phyloP scores from a whole-genome alignment of 1,139 yeast species.

The Petasospora fabianii region DNA sequence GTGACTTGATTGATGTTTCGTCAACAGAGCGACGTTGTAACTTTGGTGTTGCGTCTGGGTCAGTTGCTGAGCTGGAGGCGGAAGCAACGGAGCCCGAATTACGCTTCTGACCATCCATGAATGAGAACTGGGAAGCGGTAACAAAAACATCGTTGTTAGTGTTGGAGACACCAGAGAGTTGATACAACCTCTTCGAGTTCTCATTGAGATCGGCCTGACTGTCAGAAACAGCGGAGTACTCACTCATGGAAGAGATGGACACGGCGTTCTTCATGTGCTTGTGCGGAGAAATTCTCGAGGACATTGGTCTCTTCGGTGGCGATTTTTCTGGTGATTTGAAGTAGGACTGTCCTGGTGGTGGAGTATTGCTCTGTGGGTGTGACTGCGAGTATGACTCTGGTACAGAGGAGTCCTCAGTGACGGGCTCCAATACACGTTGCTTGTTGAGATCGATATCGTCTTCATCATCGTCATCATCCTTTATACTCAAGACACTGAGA shows the following conservation, averaged over 20 bases:
- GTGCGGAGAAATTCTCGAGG: constrained; percentile 7
- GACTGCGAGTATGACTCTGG: constrained; percentile 1
- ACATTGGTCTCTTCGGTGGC: constrained; percentile 4
- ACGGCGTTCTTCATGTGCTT: constrained; percentile 10
- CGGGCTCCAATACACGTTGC: constrained; percentile 12
- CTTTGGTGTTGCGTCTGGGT: constrained; percentile 10
- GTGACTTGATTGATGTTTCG: constrained; percentile 9
- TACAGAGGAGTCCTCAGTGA: constrained; percentile 6
- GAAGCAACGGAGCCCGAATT: constrained; percentile 4
- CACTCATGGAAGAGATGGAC: constrained; percentile 25
- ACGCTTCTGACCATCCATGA: constrained; percentile 15
- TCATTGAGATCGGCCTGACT: constrained; percentile 9
- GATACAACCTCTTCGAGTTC: constrained; percentile 23
- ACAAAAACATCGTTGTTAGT: constrained; percentile 37
- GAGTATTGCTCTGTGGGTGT: neutral
- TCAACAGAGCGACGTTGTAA: constrained; percentile 6
- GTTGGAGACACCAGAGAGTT: constrained; percentile 20
- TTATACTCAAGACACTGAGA: constrained; percentile 22
- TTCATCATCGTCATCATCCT: constrained; percentile 16
- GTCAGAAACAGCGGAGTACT: constrained; percentile 22
- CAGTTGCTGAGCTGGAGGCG: constrained; percentile 2
- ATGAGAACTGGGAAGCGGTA: constrained; percentile 39
- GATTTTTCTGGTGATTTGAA: constrained; percentile 9
- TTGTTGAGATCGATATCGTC: constrained; percentile 1
- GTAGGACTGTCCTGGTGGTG: constrained; percentile 3